Evolutionary conservation across 257 asterid species (phyloP), one percentile per base, ranked within the genome.

Genomic region (Solanum raphanifolium): DNA sequence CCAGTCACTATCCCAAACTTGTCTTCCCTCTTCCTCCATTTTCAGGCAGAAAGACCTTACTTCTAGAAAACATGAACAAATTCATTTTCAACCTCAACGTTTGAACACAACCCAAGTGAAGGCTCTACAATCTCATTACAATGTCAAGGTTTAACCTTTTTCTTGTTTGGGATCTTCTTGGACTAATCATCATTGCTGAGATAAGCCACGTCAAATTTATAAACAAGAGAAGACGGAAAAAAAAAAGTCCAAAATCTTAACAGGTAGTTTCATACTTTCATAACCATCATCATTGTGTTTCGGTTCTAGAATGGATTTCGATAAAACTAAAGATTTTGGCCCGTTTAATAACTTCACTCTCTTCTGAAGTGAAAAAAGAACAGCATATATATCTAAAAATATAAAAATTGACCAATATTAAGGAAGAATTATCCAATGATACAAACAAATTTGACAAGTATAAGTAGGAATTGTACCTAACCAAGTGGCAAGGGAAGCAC

Each of bases 401-500:
- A 58, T 7, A 58, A 3, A 20, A 58, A 58, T 75, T 6, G 35
- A n/a, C 23, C 29, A 38, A 39, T 36, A 29, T 3, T 76, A 39
- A 76, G 7, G 20, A 78, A 79, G 10, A 79, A 79, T 29, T 18
- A n/a, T 66, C 87, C 32, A 39, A 36, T 27, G 27, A 25, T 66
- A 43, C 5, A 85, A 21, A 48, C 27, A 76, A 75, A 86, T 55
- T 66, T 48, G 21, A 27, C 34, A 72, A 73, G 87, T 66, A 66
- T 66, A 87, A 10, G 62, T 60, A 73, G 23, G 73, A 55, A 15
- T 84, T 72, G 23, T 91, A 96, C 99, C 98, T 83, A 94, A 91
- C 95, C 94, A 95, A 84, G 94, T 43, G 76, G 90, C 87, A 25
- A 87, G 3, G 11, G 94, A 86, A 85, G 91, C 94, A 27, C 90